phyloP scores from a whole-genome alignment of 2,329 filamentous ascomycete species.

The Ceratocystis huliohia region DNA sequence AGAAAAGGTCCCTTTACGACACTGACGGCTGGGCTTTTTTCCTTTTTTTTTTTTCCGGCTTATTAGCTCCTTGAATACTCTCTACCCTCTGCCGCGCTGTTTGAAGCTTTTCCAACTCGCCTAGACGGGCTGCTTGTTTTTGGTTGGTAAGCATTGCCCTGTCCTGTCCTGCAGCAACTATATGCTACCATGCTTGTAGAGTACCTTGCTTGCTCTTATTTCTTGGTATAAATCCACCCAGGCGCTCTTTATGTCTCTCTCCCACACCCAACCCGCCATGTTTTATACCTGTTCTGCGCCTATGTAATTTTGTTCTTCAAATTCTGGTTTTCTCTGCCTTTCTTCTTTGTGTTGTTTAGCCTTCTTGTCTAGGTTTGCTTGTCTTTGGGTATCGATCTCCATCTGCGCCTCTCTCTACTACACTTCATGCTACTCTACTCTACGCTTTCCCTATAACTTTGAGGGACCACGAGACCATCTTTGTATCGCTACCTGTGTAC shows the following conservation, averaged over 20 bases:
- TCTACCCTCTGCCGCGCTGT: neutral
- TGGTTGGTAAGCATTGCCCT: neutral
- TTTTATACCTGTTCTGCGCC: slow-evolving; percentile 1
- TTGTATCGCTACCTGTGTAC: neutral
- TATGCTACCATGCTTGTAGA: neutral
- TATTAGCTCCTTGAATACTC: neutral
- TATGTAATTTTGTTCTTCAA: neutral
- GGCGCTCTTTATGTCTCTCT: neutral
- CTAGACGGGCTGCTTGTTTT: neutral
- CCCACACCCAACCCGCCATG: slow-evolving; percentile 13
- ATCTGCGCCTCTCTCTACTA: neutral
- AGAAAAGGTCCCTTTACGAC: too few relatives aligned
- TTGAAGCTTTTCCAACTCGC: neutral
- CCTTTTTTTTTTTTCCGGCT: neutral
- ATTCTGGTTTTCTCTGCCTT: neutral
- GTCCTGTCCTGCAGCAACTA: slow-evolving; percentile 2
- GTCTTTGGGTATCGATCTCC: neutral
- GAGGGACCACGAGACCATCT: neutral
- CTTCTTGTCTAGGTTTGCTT: neutral
- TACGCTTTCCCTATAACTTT: neutral
- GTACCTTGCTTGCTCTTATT: neutral
- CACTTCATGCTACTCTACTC: neutral
- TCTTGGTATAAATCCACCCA: slow-evolving; percentile 4
- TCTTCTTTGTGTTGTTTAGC: neutral
- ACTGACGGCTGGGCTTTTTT: neutral